Base-by-base conservation (phyloP, 306 rosid species). In the Dalbergia oliveri region DNA sequence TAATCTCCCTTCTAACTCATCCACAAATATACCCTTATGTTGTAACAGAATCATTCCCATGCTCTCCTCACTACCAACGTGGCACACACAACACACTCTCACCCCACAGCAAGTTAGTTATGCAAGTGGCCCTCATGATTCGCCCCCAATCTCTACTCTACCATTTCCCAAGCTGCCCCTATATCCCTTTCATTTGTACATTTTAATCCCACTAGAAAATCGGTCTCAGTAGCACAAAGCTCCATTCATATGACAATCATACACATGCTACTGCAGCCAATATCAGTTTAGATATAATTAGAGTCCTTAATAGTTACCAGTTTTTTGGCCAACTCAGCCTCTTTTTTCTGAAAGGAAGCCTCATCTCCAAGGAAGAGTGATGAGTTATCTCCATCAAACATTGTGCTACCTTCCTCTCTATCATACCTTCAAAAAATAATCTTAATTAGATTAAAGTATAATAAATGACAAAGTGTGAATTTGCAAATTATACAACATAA, bases 251-350 rank as follows among this genome's bases (percentile, higher is more conserved):
- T 43, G 35, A 79, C 58, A 81, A 6, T 62, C 58, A 41, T 51
- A 39, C 72, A 41, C 70, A 70, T 58, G 45, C 47, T 39, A 80
- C 69, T 43, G 58, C 62, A 58, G 47, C 51, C 70, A 53, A 64
- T 34, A 23, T 69, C 69, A n/a, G 68, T 19, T 79, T 67, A 58
- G 33, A 63, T 13, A 78, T 12, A 69, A 59, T 71, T 15, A 62
- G 43, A 64, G 80, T 35, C 33, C 76, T 37, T 15, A 65, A 58
- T 41, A 82, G 77, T 53, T 93, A 95, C 99, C 97, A 95, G 89
- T 84, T 91, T 89, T 89, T 91, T 95, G 69, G 99, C 97, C 85
- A 95, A 83, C 85, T 95, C 99, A 16, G 98, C 98, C 88, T 95
- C 99, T 86, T 93, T 95, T 90, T 95, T 95, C 90, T 95, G 96